A percentile compares a stretch with the other conserved stretches of the same genome.
phyloP scores from a whole-genome alignment of 108 stramenopile species.

The Skeletonema costatum region DNA sequence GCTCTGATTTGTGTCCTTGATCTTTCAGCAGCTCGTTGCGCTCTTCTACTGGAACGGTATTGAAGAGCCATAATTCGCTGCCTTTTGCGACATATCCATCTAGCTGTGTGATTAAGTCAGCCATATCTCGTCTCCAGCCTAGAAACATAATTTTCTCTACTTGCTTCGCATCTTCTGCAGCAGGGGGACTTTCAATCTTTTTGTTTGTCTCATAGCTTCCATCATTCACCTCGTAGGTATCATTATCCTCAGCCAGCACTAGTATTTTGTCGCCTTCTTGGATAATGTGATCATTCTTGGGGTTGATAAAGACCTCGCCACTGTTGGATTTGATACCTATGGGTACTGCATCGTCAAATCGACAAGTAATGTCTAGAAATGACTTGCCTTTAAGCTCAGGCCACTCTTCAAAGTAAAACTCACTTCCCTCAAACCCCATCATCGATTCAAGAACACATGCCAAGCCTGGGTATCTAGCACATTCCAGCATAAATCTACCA shows the following conservation, averaged over 20 bases:
- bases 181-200: not conserved
- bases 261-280: slow-evolving; percentile 44
- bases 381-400: slow-evolving; percentile 47
- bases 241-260: slow-evolving; percentile 58
- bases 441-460: slow-evolving; percentile 45
- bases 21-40: slow-evolving; percentile 38
- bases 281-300: slow-evolving; percentile 31
- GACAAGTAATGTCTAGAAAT: slow-evolving; percentile 39
- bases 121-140: slow-evolving; percentile 60
- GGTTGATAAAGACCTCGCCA: slow-evolving; percentile 38
- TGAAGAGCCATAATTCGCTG: slow-evolving; percentile 48
- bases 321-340: slow-evolving; percentile 38
- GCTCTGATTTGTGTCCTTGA: slow-evolving; percentile 34
- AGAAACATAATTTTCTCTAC: slow-evolving; percentile 50
- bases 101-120: slow-evolving; percentile 53
- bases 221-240: slow-evolving; percentile 33
- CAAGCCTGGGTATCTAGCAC: slow-evolving; percentile 53
- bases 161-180: not conserved
- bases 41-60: slow-evolving; percentile 19
- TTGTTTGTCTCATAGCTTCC: slow-evolving; percentile 13
- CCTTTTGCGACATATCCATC: slow-evolving; percentile 48
- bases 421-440: slow-evolving; percentile 55
- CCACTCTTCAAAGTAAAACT: slow-evolving; percentile 54
- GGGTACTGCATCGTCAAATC: slow-evolving; percentile 53
- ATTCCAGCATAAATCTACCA: slow-evolving; percentile 58